Percentiles rank a stretch among this genome's conserved stretches.
phyloP scores from a whole-genome alignment of 352 stramenopile species.

The Phytophthora kernoviae region DNA sequence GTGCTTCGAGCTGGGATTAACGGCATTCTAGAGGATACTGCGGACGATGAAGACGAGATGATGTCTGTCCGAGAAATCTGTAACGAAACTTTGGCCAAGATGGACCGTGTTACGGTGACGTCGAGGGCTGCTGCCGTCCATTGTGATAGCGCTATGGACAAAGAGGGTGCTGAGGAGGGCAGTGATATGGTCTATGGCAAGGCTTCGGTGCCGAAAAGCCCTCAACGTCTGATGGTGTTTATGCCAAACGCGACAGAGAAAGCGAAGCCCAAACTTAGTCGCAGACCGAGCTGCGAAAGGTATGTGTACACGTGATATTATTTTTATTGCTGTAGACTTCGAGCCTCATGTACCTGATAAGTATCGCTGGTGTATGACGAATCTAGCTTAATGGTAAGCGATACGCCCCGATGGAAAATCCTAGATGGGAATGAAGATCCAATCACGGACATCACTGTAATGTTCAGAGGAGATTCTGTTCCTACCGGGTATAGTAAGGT shows the following conservation, averaged over 20 bases:
- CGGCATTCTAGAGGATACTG: conserved; percentile 58
- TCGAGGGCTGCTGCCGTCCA: conserved; percentile 12
- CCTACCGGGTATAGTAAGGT: conserved; percentile 82
- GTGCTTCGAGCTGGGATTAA: conserved; percentile 51
- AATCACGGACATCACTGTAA: conserved; percentile 77
- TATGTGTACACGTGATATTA: conserved; percentile 5
- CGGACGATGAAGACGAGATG: conserved; percentile 47
- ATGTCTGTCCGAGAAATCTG: conserved; percentile 73
- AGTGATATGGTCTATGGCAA: conserved; percentile 3
- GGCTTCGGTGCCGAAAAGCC: conserved; percentile 48
- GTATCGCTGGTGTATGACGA: conserved; percentile 3
- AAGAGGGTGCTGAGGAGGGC: conserved; percentile 3
- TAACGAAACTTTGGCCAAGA: conserved; percentile 45
- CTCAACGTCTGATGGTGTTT: conserved; percentile 50
- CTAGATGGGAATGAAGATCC: conserved; percentile 50
- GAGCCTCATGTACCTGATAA: conserved; percentile 1
- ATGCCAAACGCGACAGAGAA: conserved; percentile 58
- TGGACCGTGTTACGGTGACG: conserved; percentile 20
- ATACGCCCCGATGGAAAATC: conserved; percentile 51
- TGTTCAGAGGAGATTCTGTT: conserved; percentile 76
- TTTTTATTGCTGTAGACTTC: neutral
- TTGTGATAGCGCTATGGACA: conserved; percentile 3
- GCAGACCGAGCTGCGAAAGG: conserved; percentile 41
- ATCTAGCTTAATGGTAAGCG: neutral
- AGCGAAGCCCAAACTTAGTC: conserved; percentile 40